phyloP scores from a whole-genome alignment of 1,284 basidiomycete genomes.

The Leccinum solheimii region DNA sequence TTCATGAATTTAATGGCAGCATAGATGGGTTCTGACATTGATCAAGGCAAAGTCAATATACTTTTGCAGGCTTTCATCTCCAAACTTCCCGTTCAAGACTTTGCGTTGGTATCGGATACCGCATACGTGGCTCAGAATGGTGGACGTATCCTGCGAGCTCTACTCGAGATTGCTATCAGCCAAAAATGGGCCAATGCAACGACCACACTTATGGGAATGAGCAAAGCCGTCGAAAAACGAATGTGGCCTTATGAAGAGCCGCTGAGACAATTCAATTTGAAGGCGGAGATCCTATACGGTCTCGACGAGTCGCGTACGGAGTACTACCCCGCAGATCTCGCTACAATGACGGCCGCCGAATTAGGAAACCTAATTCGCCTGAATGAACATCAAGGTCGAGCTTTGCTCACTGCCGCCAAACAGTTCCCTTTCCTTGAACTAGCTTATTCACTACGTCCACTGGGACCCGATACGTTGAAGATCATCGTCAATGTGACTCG shows the following conservation, averaged over 20 bases:
- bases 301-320: slow-evolving; percentile 86
- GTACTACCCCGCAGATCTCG: slow-evolving; percentile 76
- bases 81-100: slow-evolving; percentile 82
- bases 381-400: slow-evolving; percentile 83
- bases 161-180: slow-evolving; percentile 93
- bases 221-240: slow-evolving; percentile 91
- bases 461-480: slow-evolving; percentile 83
- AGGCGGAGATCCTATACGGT: slow-evolving; percentile 78
- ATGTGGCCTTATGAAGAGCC: slow-evolving; percentile 98
- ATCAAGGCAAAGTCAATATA: slow-evolving; percentile 87
- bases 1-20: neutral
- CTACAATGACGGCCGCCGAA: slow-evolving; percentile 70
- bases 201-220: slow-evolving; percentile 83
- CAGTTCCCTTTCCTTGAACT: slow-evolving; percentile 85
- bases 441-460: slow-evolving; percentile 71
- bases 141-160: slow-evolving; percentile 89
- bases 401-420: slow-evolving; percentile 78
- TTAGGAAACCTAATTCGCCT: slow-evolving; percentile 85
- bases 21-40: slow-evolving; percentile 77
- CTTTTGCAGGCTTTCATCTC: slow-evolving; percentile 93
- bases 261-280: slow-evolving; percentile 77
- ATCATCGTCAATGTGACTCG: slow-evolving; percentile 68
- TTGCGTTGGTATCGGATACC: slow-evolving; percentile 94
- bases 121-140: slow-evolving; percentile 94
- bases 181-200: slow-evolving; percentile 88